Conservation (phyloP, 2,329 filamentous ascomycete genomes). For the Xylariomycetidae sp. region DNA sequence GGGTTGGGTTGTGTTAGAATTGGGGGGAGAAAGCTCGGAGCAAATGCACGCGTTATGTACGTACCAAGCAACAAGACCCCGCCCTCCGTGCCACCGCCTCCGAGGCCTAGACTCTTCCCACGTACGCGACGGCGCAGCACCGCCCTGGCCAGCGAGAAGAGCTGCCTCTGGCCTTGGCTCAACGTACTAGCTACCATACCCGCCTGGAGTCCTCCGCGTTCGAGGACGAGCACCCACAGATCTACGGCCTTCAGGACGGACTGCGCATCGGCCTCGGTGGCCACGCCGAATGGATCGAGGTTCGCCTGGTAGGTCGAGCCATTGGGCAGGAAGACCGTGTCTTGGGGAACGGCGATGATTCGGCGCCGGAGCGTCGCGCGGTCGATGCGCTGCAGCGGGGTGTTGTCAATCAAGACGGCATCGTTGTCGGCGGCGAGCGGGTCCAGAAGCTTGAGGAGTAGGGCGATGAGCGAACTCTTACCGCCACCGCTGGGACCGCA, state of each 20-base stretch:
- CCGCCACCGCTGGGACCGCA: constrained; percentile 32
- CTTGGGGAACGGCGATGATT: constrained; percentile 39
- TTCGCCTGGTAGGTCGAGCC: constrained; percentile 29
- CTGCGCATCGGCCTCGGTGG: constrained; percentile 15
- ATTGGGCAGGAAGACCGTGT: constrained; percentile 36
- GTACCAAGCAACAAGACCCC: constrained; percentile 26
- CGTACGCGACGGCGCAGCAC: constrained; percentile 21
- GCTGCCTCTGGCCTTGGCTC: constrained; percentile 44
- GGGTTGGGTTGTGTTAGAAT: no score
- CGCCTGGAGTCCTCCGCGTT: constrained; percentile 19
- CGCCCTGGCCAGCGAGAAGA: constrained; percentile 22
- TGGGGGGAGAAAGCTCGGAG: no score
- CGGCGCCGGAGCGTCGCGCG: constrained; percentile 30
- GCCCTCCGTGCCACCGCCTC: constrained; percentile 15
- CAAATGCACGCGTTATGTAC: no score
- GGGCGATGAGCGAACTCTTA: constrained; percentile 36
- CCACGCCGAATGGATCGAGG: constrained; percentile 25
- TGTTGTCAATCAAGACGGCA: constrained; percentile 30
- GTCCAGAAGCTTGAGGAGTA: constrained; percentile 36
- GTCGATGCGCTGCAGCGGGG: constrained; percentile 25
- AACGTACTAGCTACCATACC: constrained; percentile 37
- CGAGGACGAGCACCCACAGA: constrained; percentile 17
- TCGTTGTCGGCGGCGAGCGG: constrained; percentile 15
- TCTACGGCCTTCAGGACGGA: constrained; percentile 18
- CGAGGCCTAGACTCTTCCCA: constrained; percentile 14